These are phyloP conservation scores for Lizonia empirigonia DNA, from an alignment of 2,329 filamentous ascomycete genomes.

Conservation along the genomic window DNA sequence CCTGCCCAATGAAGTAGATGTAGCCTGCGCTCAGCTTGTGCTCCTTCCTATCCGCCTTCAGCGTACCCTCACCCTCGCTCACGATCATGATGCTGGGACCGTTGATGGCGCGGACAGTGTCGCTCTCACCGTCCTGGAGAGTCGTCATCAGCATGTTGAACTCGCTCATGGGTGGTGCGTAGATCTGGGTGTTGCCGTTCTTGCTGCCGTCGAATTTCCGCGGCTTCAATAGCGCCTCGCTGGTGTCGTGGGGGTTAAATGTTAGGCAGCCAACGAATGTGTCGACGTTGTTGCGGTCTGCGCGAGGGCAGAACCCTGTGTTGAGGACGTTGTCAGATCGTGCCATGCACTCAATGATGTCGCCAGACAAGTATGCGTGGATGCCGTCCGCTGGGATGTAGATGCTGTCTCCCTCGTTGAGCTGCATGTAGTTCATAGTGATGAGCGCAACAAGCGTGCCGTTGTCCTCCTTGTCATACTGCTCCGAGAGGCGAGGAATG, in stretches of 20 bases:
- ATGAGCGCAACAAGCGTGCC: conserved; percentile 72
- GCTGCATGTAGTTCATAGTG: conserved; percentile 74
- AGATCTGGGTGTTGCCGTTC: conserved; percentile 66
- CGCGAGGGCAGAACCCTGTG: conserved; percentile 72
- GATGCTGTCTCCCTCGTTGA: conserved; percentile 69
- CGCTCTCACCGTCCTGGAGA: conserved; percentile 63
- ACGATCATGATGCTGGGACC: conserved; percentile 70
- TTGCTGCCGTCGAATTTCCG: conserved; percentile 58
- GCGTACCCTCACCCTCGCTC: conserved; percentile 62
- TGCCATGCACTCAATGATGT: conserved; percentile 82
- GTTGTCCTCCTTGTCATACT: conserved; percentile 68
- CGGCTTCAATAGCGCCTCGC: conserved; percentile 62
- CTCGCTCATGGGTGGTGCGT: conserved; percentile 71
- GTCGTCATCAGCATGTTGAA: conserved; percentile 70
- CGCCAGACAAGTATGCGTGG: conserved; percentile 73
- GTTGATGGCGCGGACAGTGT: conserved; percentile 60
- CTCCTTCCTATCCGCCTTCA: conserved; percentile 60
- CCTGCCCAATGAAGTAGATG: conserved; percentile 70
- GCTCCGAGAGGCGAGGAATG: conserved; percentile 66
- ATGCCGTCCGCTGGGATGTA: conserved; percentile 76
- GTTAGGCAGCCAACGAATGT: conserved; percentile 67
- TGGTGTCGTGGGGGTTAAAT: conserved; percentile 65
- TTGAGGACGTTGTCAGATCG: conserved; percentile 76
- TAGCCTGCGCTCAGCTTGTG: conserved; percentile 65
- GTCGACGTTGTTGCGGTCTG: conserved; percentile 68